Percentiles rank a stretch among this genome's conserved stretches.
Conservation (phyloP, 371 early-diverging fungal species). For the Mortierella sp. region DNA sequence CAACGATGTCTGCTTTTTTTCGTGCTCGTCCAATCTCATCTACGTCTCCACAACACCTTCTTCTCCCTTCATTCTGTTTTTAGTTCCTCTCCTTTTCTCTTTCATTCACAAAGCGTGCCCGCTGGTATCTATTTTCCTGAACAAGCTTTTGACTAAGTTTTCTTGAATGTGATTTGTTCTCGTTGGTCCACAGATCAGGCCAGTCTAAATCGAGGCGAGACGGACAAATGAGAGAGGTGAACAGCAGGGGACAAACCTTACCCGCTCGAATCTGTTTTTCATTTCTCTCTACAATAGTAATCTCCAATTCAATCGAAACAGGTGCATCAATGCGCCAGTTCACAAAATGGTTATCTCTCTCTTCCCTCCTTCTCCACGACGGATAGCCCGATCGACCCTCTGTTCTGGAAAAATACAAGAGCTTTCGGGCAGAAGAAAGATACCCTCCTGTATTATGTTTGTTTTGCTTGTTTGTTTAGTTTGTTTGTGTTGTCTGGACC, state of each 20-base stretch:
- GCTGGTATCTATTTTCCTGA: constrained; percentile 8
- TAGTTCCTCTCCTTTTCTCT: background rate
- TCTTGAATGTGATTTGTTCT: background rate
- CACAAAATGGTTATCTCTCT: background rate
- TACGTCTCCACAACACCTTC: background rate
- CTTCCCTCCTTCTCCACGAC: background rate
- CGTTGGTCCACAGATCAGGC: background rate
- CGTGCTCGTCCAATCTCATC: background rate
- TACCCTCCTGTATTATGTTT: background rate
- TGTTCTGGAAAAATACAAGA: background rate
- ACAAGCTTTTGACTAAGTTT: constrained; percentile 1
- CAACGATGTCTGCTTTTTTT: background rate
- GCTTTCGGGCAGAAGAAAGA: background rate
- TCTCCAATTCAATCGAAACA: background rate
- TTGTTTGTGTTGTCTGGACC: background rate
- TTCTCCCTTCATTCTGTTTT: background rate
- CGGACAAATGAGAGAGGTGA: background rate
- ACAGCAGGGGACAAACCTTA: background rate
- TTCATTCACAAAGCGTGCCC: no score
- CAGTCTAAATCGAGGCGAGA: background rate
- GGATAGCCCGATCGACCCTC: background rate
- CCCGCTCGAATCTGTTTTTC: background rate
- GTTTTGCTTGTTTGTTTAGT: background rate
- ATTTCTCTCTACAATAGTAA: background rate
- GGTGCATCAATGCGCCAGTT: background rate